These are phyloP conservation scores for Kwoniella dejecticola DNA, from an alignment of 768 basidiomycete genomes.

Conservation along the genomic window DNA sequence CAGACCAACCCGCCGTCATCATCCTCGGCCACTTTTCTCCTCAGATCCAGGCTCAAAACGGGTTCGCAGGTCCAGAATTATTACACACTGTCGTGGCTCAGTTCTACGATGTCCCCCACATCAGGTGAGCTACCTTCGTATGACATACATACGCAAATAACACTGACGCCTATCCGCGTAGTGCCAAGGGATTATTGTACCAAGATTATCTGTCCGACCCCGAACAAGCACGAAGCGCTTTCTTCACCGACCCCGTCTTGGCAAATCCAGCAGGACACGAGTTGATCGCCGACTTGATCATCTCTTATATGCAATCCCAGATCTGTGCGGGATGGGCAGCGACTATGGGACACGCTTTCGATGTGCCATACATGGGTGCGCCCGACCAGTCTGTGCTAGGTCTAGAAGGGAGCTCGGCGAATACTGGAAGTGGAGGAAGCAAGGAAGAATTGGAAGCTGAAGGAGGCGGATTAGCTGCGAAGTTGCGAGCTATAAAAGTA, in stretches of 20 bases:
- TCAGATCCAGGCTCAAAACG: constrained; percentile 74
- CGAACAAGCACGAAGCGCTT: constrained; percentile 63
- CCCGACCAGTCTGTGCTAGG: constrained; percentile 8
- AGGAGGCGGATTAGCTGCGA: constrained; percentile 54
- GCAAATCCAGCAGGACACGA: constrained; percentile 79
- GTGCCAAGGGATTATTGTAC: constrained; percentile 79
- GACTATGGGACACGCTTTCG: constrained; percentile 68
- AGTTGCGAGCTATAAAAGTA: constrained; percentile 60
- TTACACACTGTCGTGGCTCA: constrained; percentile 88
- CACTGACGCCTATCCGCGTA: no score
- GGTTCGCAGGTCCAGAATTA: constrained; percentile 86
- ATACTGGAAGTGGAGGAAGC: not conserved
- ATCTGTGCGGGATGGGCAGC: constrained; percentile 82
- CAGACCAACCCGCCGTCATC: constrained; percentile 86
- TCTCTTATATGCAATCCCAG: constrained; percentile 85
- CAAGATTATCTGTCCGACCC: constrained; percentile 79
- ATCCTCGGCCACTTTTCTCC: constrained; percentile 95
- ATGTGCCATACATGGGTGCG: constrained; percentile 61
- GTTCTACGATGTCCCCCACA: constrained; percentile 95
- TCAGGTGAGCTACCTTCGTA: constrained; percentile 60
- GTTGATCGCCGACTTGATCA: constrained; percentile 81
- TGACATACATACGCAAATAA: not conserved
- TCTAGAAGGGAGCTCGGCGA: constrained; percentile 10
- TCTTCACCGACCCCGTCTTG: constrained; percentile 81
- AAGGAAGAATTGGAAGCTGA: constrained; percentile 39